Evolutionary conservation across 2,329 filamentous ascomycete species (phyloP).

Genomic region (Neonectria coccinea): DNA sequence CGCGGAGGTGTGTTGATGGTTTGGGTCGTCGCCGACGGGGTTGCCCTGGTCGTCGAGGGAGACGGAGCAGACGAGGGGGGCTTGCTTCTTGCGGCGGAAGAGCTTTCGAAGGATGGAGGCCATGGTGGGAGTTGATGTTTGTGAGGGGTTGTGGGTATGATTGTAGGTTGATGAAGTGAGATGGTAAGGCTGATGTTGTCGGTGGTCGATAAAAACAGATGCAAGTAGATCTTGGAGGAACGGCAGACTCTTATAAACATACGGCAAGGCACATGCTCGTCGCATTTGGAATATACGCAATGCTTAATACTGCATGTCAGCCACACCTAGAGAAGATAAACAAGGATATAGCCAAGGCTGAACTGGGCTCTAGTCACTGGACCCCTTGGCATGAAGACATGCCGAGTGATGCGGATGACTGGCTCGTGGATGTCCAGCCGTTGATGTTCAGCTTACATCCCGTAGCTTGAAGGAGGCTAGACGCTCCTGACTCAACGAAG

Average conservation of each 20-base stretch:
- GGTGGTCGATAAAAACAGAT: no score
- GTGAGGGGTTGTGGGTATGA: background rate
- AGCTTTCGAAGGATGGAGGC: conserved; percentile 38
- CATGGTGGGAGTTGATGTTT: conserved; percentile 7
- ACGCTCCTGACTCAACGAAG: background rate
- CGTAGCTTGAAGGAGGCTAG: background rate
- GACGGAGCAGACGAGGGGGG: conserved; percentile 49
- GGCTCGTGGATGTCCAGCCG: background rate
- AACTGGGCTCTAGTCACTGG: background rate
- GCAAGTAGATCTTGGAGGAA: background rate
- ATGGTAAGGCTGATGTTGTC: background rate
- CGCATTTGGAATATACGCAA: background rate
- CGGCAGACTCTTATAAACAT: background rate
- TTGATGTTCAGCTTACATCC: background rate
- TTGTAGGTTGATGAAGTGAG: background rate
- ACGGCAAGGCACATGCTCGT: background rate
- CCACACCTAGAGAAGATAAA: background rate
- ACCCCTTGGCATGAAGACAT: no score
- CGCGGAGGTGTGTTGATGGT: conserved; percentile 48
- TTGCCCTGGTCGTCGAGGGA: conserved; percentile 43
- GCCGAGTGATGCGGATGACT: background rate
- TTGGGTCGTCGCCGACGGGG: conserved; percentile 45
- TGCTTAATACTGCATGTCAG: background rate
- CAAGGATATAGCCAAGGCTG: background rate
- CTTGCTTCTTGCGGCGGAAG: conserved; percentile 49